phyloP scores from a whole-genome alignment of 768 basidiomycete genomes.

The Rhodosporidiobolus odoratus region DNA sequence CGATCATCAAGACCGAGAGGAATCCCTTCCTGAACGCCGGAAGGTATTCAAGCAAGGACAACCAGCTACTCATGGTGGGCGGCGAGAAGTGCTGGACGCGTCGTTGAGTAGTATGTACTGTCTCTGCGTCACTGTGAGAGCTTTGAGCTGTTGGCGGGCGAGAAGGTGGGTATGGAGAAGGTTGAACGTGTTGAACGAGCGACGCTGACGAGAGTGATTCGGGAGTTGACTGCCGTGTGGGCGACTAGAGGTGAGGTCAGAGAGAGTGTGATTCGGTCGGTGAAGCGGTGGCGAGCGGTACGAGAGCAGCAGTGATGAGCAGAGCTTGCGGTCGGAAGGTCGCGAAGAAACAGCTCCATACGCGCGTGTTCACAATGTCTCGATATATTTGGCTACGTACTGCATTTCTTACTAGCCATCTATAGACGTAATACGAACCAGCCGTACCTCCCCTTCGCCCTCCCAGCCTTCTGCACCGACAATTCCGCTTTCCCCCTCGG shows the following conservation, averaged over 20 bases:
- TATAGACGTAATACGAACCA: constrained; percentile 1
- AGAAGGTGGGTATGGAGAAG: background rate
- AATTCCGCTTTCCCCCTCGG: constrained; percentile 4
- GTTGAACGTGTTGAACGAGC: background rate
- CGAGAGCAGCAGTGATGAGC: background rate
- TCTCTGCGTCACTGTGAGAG: too few species aligned
- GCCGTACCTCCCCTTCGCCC: constrained; percentile 28
- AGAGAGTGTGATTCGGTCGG: background rate
- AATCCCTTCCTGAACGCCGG: background rate
- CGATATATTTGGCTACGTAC: background rate
- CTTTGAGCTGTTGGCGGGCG: too few species aligned
- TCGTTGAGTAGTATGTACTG: too few species aligned
- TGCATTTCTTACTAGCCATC: background rate
- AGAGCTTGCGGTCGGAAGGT: background rate
- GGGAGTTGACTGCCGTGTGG: constrained; percentile 32
- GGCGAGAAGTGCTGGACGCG: background rate
- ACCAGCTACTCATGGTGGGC: background rate
- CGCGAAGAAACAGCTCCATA: background rate
- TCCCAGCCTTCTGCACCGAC: constrained; percentile 36
- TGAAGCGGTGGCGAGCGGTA: background rate
- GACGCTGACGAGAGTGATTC: background rate
- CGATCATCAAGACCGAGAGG: background rate
- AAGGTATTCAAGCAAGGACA: background rate
- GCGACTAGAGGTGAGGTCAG: constrained; percentile 22
- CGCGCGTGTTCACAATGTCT: background rate